A percentile compares a stretch with the other conserved stretches of the same genome.
phyloP scores from a whole-genome alignment of 179 eudicot species.

The Amaranthus tricolor region DNA sequence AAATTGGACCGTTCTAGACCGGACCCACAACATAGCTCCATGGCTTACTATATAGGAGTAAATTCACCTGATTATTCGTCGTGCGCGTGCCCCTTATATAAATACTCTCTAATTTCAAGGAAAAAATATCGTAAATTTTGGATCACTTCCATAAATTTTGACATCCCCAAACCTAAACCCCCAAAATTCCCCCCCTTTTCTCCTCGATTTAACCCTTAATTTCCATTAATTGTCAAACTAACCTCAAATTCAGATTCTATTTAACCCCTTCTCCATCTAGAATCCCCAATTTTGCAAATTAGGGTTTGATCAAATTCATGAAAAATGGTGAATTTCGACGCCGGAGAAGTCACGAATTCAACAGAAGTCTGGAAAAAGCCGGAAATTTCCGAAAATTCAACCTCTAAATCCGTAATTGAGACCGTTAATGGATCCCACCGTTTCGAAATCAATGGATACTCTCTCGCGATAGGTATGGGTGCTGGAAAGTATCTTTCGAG shows the following conservation, averaged over 20 bases:
- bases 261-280: neutral
- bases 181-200: neutral
- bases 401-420: conserved; percentile 62
- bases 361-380: conserved; percentile 12
- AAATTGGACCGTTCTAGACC: too few relatives aligned
- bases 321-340: conserved; percentile 36
- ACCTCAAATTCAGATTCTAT: neutral
- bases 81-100: neutral
- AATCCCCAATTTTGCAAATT: conserved; percentile 11
- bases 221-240: neutral
- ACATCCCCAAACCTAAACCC: conserved; percentile 1
- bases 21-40: too few relatives aligned
- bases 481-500: conserved; percentile 68
- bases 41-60: too few relatives aligned
- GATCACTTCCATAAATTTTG: too few relatives aligned
- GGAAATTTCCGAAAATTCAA: conserved; percentile 24
- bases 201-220: neutral
- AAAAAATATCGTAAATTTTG: neutral
- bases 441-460: conserved; percentile 75
- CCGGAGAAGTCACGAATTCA: conserved; percentile 18
- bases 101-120: neutral
- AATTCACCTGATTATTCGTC: too few relatives aligned
- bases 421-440: conserved; percentile 75
- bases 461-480: conserved; percentile 81
- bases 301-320: conserved; percentile 38